Evolutionary conservation across 495 filamentous ascomycete species (phyloP), one percentile per base, ranked within the genome.

Genomic region (Thozetella sp.): DNA sequence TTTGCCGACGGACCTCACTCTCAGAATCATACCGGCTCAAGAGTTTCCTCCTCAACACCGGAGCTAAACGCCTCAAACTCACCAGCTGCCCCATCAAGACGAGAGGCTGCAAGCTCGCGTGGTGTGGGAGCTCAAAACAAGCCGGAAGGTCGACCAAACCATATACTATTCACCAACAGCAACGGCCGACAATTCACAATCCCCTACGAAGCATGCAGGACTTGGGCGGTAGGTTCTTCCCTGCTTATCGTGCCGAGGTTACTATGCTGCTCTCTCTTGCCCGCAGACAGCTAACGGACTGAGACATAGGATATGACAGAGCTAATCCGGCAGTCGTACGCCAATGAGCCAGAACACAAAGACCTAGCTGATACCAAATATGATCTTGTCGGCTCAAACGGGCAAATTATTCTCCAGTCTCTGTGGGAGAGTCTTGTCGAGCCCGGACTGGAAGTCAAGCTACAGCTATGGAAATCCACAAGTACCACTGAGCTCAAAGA

Each of bases 1-100:
- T 60, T 58, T 57, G 51, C 22, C n/a, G 68, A 68, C 25, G 63
- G 62, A n/a, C n/a, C n/a, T n/a, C n/a, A n/a, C n/a, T n/a, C n/a
- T n/a, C n/a, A n/a, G n/a, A n/a, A n/a, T n/a, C n/a, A n/a, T n/a
- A n/a, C n/a, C n/a, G n/a, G n/a, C n/a, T n/a, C n/a, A n/a, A n/a
- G n/a, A n/a, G n/a, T n/a, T n/a, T n/a, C n/a, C n/a, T n/a, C n/a
- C n/a, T n/a, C n/a, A n/a, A n/a, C n/a, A n/a, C n/a, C n/a, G n/a
- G n/a, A n/a, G n/a, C n/a, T n/a, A n/a, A n/a, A n/a, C n/a, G n/a
- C n/a, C n/a, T n/a, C n/a, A n/a, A n/a, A n/a, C n/a, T n/a, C n/a
- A n/a, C n/a, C n/a, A n/a, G n/a, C n/a, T n/a, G n/a, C n/a, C n/a
- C n/a, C n/a, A n/a, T n/a, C n/a, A n/a, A n/a, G n/a, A n/a, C n/a